A percentile compares a stretch with the other conserved stretches of the same genome.
phyloP scores from a whole-genome alignment of 1,284 basidiomycete genomes.

The Cutaneotrichosporon sp. region DNA sequence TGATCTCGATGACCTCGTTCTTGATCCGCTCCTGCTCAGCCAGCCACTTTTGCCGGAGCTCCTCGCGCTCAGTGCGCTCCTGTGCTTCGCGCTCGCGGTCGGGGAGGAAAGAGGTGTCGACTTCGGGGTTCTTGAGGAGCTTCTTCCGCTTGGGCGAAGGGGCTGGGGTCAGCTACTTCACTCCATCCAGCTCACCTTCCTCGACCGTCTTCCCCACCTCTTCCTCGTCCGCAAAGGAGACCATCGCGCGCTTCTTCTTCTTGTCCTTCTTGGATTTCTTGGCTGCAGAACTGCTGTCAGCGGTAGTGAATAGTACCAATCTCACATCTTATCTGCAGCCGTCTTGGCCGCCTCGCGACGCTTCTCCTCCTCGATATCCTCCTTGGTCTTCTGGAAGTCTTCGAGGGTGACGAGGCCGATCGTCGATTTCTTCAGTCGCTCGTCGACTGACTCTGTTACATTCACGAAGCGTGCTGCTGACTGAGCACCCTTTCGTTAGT shows the following conservation, averaged over 20 bases:
- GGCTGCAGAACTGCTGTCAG: slow-evolving; percentile 18
- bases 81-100: slow-evolving; percentile 92
- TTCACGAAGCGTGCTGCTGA: slow-evolving; percentile 85
- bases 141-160: slow-evolving; percentile 67
- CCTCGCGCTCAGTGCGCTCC: slow-evolving; percentile 83
- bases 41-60: slow-evolving; percentile 86
- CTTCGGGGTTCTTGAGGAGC: slow-evolving; percentile 89
- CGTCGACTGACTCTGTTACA: slow-evolving; percentile 93
- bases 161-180: slow-evolving; percentile 13
- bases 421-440: slow-evolving; percentile 86
- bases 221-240: slow-evolving; percentile 85
- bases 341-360: slow-evolving; percentile 75
- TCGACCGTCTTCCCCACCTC: slow-evolving; percentile 39
- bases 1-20: slow-evolving; percentile 45
- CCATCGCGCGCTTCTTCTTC: slow-evolving; percentile 84
- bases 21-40: slow-evolving; percentile 63
- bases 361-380: slow-evolving; percentile 89
- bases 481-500: slow-evolving; percentile 46
- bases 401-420: slow-evolving; percentile 89
- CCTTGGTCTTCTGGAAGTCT: slow-evolving; percentile 85
- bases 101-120: slow-evolving; percentile 97
- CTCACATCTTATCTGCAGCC: slow-evolving; percentile 37
- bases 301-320: background rate
- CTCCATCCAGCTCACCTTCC: slow-evolving; percentile 23
- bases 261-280: slow-evolving; percentile 78